These are phyloP conservation scores for Neonectria faginata DNA, from an alignment of 2,329 filamentous ascomycete genomes.

Conservation along the genomic window DNA sequence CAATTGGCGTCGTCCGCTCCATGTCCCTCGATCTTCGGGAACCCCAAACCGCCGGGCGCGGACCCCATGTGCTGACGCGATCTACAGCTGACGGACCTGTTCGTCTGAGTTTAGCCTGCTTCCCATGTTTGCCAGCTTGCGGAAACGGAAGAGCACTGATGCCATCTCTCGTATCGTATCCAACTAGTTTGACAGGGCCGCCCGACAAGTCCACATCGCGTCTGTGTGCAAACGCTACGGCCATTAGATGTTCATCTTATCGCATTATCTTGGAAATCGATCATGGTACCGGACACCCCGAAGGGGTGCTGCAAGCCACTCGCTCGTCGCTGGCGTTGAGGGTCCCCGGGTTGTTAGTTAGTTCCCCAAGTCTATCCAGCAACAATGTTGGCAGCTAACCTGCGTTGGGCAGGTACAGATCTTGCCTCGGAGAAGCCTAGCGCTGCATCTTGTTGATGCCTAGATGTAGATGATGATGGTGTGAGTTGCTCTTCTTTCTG, in stretches of 20 bases:
- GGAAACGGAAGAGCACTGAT: conserved; percentile 1
- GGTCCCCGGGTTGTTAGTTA: neutral
- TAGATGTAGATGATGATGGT: neutral
- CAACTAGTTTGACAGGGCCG: conserved; percentile 2
- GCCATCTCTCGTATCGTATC: conserved; percentile 13
- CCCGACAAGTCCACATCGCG: conserved; percentile 1
- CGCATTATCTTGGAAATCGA: conserved; percentile 15
- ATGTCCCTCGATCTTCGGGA: conserved; percentile 20
- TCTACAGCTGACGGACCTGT: conserved; percentile 23
- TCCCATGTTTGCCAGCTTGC: conserved; percentile 2
- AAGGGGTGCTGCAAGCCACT: conserved; percentile 6
- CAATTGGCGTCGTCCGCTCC: conserved; percentile 11
- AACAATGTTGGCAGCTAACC: conserved; percentile 13
- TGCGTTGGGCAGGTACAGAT: conserved; percentile 23
- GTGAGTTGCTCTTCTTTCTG: neutral
- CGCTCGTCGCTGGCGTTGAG: neutral
- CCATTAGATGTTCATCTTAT: conserved; percentile 16
- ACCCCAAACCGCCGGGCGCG: conserved; percentile 24
- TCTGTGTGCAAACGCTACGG: conserved; percentile 16
- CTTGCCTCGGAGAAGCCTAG: neutral
- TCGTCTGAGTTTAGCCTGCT: conserved; percentile 7
- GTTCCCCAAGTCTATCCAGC: conserved; percentile 1
- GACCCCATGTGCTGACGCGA: conserved; percentile 19
- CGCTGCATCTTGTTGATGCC: conserved; percentile 5
- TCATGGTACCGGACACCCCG: conserved; percentile 24